Base-by-base conservation (phyloP, 306 rosid species). In the Senna siamea region DNA sequence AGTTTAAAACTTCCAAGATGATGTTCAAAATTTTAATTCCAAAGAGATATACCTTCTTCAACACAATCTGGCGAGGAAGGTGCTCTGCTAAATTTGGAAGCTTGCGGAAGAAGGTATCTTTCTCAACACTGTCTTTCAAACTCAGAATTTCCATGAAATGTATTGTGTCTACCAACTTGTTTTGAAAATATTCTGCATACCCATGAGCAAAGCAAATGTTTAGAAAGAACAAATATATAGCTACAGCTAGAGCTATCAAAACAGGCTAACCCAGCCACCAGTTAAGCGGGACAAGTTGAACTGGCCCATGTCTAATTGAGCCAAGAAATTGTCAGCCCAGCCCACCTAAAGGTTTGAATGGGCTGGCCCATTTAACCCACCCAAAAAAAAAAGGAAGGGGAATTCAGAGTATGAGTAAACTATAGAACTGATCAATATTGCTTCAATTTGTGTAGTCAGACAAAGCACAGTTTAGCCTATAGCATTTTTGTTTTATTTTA, bases 121-220 rank as follows among this genome's bases (percentile, higher is more conserved):
- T 95, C 86, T 95, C 99, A 77, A 95, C 91, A 63, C 99, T 95
- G 62, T 95, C 99, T 83, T 95, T 95, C 82, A 95, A 78, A 84
- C 89, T 95, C 46, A 95, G 92, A 86, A 95, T 90, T 80, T 95
- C 99, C 99, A 95, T 95, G 85, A 95, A 95, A 81, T 90, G 98
- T 75, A 95, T 95, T 37, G 99, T 92, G 80, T 90, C 99, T 69
- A 95, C 98, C 88, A 95, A 75, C 90, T 92, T 92, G 83, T 92
- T 92, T 82, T 95, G 99, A 82, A 95, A 95, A 92, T 92, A 95
- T 82, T 90, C 99, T 95, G 91, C 83, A 61, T 59, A 83, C 75
- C 76, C 79, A 84, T 76, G 76, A 32, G 79, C 64, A 71, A 76
- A 60, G 58, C n/a, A 77, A 68, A 57, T 69, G 54, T 72, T 61